Conservation (phyloP, 768 basidiomycete genomes). For the Neoboletus magnificus region DNA sequence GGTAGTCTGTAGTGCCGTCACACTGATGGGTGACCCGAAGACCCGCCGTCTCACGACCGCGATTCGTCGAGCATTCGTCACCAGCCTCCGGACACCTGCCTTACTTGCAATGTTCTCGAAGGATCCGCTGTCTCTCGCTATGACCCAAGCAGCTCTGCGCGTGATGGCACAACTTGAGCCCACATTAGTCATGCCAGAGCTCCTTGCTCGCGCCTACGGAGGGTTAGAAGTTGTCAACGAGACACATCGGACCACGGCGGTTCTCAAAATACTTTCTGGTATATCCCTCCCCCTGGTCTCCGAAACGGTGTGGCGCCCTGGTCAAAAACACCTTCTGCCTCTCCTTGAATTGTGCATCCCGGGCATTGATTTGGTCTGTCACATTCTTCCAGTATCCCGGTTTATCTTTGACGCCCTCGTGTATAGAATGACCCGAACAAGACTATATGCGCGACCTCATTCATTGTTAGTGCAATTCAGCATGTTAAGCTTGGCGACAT, state of each 20-base stretch:
- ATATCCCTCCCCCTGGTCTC: conserved; percentile 74
- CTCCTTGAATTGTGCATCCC: conserved; percentile 86
- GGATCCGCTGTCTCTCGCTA: conserved; percentile 75
- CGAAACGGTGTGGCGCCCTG: conserved; percentile 76
- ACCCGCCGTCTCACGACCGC: conserved; percentile 72
- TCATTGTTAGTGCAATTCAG: conserved; percentile 70
- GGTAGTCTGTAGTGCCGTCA: not conserved
- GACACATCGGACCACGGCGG: conserved; percentile 92
- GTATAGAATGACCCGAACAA: conserved; percentile 75
- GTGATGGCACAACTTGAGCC: conserved; percentile 80
- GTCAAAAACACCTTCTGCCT: conserved; percentile 85
- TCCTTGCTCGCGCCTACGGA: conserved; percentile 87
- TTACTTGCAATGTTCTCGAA: conserved; percentile 90
- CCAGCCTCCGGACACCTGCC: conserved; percentile 77
- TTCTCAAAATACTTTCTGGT: conserved; percentile 77
- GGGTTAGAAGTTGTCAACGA: conserved; percentile 93
- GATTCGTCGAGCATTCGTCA: conserved; percentile 82
- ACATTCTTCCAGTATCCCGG: not conserved
- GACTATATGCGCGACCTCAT: conserved; percentile 76
- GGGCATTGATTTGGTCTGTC: conserved; percentile 80
- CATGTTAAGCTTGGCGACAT: conserved; percentile 77
- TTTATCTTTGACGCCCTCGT: not conserved
- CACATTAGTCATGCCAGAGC: conserved; percentile 79
- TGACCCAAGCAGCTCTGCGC: conserved; percentile 76
- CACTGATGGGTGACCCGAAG: conserved; percentile 33